Conservation (phyloP, 306 rosid species). For the Glycyrrhiza uralensis region DNA sequence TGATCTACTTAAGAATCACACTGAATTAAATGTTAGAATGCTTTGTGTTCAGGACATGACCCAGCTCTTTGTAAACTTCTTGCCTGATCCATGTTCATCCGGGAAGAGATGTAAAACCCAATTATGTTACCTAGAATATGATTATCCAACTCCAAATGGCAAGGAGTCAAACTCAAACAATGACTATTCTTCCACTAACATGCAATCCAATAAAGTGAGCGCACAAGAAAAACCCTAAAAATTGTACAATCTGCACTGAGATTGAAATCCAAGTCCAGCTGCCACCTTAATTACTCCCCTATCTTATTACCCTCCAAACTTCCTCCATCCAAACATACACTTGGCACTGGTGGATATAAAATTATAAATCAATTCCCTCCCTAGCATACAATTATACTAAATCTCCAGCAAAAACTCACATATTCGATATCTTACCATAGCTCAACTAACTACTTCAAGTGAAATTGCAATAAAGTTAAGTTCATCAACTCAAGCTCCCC, state of each 20-base stretch:
- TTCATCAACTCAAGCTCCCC: conserved; percentile 21
- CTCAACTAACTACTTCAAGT: conserved; percentile 7
- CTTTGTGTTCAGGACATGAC: background rate
- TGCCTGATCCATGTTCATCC: background rate
- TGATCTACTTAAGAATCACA: background rate
- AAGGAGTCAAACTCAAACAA: background rate
- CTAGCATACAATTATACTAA: background rate
- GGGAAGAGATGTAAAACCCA: background rate
- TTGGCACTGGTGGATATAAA: background rate
- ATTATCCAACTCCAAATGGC: conserved; percentile 5
- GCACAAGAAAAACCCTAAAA: background rate
- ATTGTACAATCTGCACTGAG: background rate
- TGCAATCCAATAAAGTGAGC: background rate
- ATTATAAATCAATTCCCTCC: conserved; percentile 23
- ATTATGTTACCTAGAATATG: background rate
- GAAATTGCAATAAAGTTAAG: conserved; percentile 20
- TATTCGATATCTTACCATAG: background rate
- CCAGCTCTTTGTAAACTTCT: conserved; percentile 3
- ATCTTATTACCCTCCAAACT: background rate
- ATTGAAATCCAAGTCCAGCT: background rate
- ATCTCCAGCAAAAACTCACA: background rate
- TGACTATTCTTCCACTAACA: background rate
- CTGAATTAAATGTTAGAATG: background rate
- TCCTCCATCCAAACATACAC: conserved; percentile 1
- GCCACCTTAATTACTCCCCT: background rate